These are phyloP conservation scores for Candida sp. DNA, from an alignment of 1,139 yeast genomes.

Conservation along the genomic window DNA sequence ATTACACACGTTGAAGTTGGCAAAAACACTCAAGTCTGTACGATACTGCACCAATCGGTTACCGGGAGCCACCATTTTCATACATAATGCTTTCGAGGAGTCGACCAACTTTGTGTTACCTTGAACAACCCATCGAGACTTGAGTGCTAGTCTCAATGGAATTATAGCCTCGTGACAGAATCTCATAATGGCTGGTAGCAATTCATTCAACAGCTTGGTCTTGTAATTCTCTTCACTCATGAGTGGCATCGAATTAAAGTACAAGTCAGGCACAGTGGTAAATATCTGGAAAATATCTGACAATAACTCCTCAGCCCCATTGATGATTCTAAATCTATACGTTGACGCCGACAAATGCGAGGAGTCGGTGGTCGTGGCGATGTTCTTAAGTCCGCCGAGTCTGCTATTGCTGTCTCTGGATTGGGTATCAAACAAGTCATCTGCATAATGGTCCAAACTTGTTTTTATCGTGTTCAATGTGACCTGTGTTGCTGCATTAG, in stretches of 20 bases:
- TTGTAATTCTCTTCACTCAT: constrained; percentile 25
- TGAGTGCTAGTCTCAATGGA: constrained; percentile 40
- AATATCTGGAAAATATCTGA: constrained; percentile 42
- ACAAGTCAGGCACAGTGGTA: constrained; percentile 36
- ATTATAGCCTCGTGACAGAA: constrained; percentile 31
- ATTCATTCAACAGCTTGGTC: constrained; percentile 16
- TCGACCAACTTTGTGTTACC: constrained; percentile 31
- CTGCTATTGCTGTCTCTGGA: constrained; percentile 1
- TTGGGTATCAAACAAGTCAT: constrained; percentile 7
- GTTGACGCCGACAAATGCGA: constrained; percentile 10
- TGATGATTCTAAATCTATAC: constrained; percentile 14
- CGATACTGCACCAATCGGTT: constrained; percentile 20
- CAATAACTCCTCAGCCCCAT: constrained; percentile 35
- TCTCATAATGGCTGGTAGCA: constrained; percentile 17
- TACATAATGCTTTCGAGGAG: constrained; percentile 39
- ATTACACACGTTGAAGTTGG: constrained; percentile 35
- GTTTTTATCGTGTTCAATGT: constrained; percentile 11
- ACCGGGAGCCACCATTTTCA: constrained; percentile 30
- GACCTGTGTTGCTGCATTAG: constrained; percentile 6
- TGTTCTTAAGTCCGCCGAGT: background rate
- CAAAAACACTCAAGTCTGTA: constrained; percentile 27
- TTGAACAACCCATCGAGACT: constrained; percentile 20
- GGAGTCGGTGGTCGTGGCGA: constrained; percentile 3
- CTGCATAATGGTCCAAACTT: constrained; percentile 16
- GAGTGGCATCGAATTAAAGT: constrained; percentile 32